A percentile compares a stretch with the other conserved stretches of the same genome.
Conservation (phyloP, 2,329 filamentous ascomycete genomes). For the Calonectria leucothoes region DNA sequence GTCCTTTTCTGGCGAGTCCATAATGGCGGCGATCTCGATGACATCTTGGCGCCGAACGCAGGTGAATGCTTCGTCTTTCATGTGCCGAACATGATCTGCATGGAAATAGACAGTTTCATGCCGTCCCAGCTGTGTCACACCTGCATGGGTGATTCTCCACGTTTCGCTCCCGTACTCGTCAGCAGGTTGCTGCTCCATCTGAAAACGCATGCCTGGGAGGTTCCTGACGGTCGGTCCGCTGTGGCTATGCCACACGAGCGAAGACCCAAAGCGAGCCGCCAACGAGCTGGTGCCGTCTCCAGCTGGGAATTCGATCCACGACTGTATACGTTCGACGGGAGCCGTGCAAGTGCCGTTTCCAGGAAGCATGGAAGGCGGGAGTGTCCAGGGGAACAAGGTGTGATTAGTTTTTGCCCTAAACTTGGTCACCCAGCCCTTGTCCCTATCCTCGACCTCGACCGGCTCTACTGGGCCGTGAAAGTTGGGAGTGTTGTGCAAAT, state of each 20-base stretch:
- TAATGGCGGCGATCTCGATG: slow-evolving; percentile 77
- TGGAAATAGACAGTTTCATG: slow-evolving; percentile 89
- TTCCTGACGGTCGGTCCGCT: slow-evolving; percentile 59
- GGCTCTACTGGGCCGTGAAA: slow-evolving; percentile 61
- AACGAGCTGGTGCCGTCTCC: slow-evolving; percentile 51
- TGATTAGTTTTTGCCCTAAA: slow-evolving; percentile 76
- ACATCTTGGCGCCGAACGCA: slow-evolving; percentile 78
- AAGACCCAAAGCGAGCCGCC: slow-evolving; percentile 46
- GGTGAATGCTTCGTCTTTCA: slow-evolving; percentile 87
- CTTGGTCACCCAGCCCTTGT: slow-evolving; percentile 53
- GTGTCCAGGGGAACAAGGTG: slow-evolving; percentile 92
- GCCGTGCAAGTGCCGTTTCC: slow-evolving; percentile 80
- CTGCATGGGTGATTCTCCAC: slow-evolving; percentile 84
- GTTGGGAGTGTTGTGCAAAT: slow-evolving; percentile 81
- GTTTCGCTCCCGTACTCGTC: slow-evolving; percentile 53
- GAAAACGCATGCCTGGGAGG: slow-evolving; percentile 70
- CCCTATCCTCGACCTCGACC: slow-evolving; percentile 56
- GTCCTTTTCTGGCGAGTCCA: slow-evolving; percentile 40
- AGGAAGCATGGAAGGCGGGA: slow-evolving; percentile 81
- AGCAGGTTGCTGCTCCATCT: slow-evolving; percentile 73
- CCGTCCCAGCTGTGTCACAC: slow-evolving; percentile 82
- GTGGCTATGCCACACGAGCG: slow-evolving; percentile 49
- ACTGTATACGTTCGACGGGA: slow-evolving; percentile 77
- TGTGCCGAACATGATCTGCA: slow-evolving; percentile 78
- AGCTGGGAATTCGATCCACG: slow-evolving; percentile 73